Base-by-base conservation (phyloP, 1,284 basidiomycete genomes). In the Malassezia yamatoensis region DNA sequence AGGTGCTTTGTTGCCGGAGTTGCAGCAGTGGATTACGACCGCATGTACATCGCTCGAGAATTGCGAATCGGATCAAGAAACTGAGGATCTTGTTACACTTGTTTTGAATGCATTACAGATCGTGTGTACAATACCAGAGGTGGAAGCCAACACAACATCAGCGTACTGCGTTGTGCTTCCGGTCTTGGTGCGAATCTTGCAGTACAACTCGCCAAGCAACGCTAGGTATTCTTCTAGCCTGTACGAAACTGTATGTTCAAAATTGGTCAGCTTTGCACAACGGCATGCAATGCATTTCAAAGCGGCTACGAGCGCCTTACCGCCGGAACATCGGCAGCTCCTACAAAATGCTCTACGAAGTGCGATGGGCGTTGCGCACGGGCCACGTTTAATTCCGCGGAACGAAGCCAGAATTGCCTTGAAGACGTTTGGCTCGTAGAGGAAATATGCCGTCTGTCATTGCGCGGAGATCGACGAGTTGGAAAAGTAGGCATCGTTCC, bases 231-330 rank as follows among this genome's bases (percentile, higher is more conserved):
- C 24, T 29, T 3, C 24, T 4, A 29, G 24, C 24, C 7, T 33
- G 34, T 43, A 13, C 29, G 18, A 21, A 37, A 3, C 77, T 79
- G 42, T 65, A 76, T 4, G 63, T 80, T 0, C 75, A 85, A 86
- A 90, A 52, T 76, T 96, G 4, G 78, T 96, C 16, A 77, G 80
- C 2, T 83, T 90, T 47, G 91, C 90, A 0, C 82, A 86, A 0
- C 77, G 80, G 0, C 82, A 85, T 2, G 87, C 90, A 0, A 74
- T 78, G 3, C 81, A 86, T 15, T 96, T 96, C 81, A 90, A 88
- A 73, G 86, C 90, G 47, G 89, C 87, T 2, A 86, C 87, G 3
- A 80, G 78, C 2, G 83, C 82, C 36, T 79, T 96, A 5, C 40
- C 40, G 13, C 21, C 13, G 3, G 43, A 33, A n/a, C 37, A 40